Evolutionary conservation across 1,284 basidiomycete genomes (phyloP), one percentile per base, ranked within the genome.

Genomic region (Malassezia brasiliensis): DNA sequence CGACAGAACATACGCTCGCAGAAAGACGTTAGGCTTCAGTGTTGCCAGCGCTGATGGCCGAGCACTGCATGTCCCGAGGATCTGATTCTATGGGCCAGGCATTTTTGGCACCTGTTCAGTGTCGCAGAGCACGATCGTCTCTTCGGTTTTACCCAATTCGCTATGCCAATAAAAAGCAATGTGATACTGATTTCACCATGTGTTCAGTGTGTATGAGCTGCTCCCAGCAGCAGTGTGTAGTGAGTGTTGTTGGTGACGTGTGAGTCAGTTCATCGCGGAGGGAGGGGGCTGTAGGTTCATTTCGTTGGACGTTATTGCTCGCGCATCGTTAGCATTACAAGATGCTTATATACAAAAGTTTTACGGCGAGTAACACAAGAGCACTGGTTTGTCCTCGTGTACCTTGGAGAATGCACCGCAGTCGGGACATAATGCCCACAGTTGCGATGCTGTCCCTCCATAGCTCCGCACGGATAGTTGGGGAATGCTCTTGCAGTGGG

Each of bases 401-500:
- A 60, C 58, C 19, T 60, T 52, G 10, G 50, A 46, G 37, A 53
- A 60, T 11, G 53, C 50, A 11, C 55, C 53, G 34, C 59, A 53
- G 32, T 57, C 67, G 5, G 61, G 64, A 35, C 67, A 69, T 25
- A 55, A 61, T 3, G 65, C 63, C 67, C 67, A 69, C 17, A 69
- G 60, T 34, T 69, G 60, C 5, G 64, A 66, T 6, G 50, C 50
- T 8, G 56, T 46, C 4, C 64, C 62, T 22, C 64, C 56, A 35
- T 62, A 59, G 48, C 64, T 53, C 6, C 65, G 44, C 3, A 69
- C 67, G n/a, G 62, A 64, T 22, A 69, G 62, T 34, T 63, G 65
- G 0, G 65, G 65, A 38, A 67, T 67, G 56, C 65, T 66, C 45
- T 62, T 63, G 60, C 67, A 69, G 28, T 65, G 61, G 0, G 57